Evolutionary conservation across 1,284 basidiomycete species (phyloP).

Genomic region (Tilletia caries): DNA sequence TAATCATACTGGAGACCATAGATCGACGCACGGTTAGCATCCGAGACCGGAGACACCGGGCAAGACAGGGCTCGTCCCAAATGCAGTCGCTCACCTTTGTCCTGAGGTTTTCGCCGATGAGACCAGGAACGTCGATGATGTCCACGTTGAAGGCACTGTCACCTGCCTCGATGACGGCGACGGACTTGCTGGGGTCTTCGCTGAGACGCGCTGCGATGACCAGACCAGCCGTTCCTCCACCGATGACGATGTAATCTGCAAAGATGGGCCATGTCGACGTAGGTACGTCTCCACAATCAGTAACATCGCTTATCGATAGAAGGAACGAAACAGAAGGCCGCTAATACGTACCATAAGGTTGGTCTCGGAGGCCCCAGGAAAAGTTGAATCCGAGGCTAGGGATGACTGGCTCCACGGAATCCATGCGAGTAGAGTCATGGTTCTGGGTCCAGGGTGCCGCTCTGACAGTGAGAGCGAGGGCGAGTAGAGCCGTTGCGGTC

Average conservation of each 20-base stretch:
- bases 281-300: too few relatives aligned
- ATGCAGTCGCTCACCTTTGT: not conserved
- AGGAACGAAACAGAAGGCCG: not conserved
- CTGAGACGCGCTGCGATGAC: conserved; percentile 80
- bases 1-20: conserved; percentile 5
- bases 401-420: not conserved
- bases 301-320: too few relatives aligned
- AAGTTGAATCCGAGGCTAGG: conserved; percentile 2
- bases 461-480: not conserved
- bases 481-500: not conserved
- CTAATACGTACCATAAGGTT: not conserved
- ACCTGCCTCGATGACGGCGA: conserved; percentile 67
- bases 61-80: too few relatives aligned
- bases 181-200: conserved; percentile 62
- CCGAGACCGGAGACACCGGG: too few relatives aligned
- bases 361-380: not conserved
- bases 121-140: not conserved
- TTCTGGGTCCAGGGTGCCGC: not conserved
- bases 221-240: conserved; percentile 87
- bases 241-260: conserved; percentile 77
- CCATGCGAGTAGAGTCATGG: not conserved
- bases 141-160: conserved; percentile 29
- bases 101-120: not conserved
- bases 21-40: not conserved
- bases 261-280: too few relatives aligned